Percentiles rank a stretch among this genome's conserved stretches.
These are phyloP conservation scores for Furcasterigmium furcatum DNA, from an alignment of 2,329 filamentous ascomycete genomes.

Conservation along the genomic window DNA sequence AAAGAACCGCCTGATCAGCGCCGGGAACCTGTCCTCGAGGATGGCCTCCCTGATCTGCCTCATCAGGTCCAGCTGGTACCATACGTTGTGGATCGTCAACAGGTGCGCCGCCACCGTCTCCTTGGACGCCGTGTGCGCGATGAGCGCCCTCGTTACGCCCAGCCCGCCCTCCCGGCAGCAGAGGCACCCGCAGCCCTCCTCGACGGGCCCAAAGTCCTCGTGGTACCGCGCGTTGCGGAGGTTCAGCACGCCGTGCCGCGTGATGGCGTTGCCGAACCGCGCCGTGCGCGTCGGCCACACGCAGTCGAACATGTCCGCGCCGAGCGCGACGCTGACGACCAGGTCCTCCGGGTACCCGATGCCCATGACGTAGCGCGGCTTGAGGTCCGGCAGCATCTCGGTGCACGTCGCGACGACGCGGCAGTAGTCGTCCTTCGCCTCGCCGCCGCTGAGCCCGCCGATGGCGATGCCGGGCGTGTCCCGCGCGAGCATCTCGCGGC, in stretches of 20 bases:
- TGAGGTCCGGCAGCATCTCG: conserved; percentile 76
- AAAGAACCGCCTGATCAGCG: conserved; percentile 79
- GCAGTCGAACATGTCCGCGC: conserved; percentile 99
- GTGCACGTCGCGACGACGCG: conserved; percentile 87
- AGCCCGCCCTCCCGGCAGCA: conserved; percentile 77
- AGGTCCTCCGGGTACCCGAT: conserved; percentile 97
- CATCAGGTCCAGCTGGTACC: conserved; percentile 88
- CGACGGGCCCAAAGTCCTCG: conserved; percentile 78
- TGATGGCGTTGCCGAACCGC: conserved; percentile 93
- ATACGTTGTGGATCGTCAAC: conserved; percentile 92
- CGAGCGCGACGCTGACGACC: conserved; percentile 87
- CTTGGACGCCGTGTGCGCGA: conserved; percentile 89
- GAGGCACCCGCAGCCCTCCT: conserved; percentile 76
- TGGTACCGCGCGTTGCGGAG: conserved; percentile 74
- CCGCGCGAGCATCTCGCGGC: conserved; percentile 79
- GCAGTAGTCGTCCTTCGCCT: conserved; percentile 92
- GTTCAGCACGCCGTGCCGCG: conserved; percentile 76
- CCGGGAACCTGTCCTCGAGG: conserved; percentile 75
- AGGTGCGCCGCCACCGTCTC: conserved; percentile 87
- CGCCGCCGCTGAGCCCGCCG: conserved; percentile 89
- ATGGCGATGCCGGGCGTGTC: conserved; percentile 97
- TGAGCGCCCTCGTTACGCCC: conserved; percentile 81
- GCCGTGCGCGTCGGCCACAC: conserved; percentile 97
- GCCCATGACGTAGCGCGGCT: conserved; percentile 99
- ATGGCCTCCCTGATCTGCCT: conserved; percentile 70